Conservation (phyloP, 108 stramenopile genomes). For the Pseudonitzschia multistriata region DNA sequence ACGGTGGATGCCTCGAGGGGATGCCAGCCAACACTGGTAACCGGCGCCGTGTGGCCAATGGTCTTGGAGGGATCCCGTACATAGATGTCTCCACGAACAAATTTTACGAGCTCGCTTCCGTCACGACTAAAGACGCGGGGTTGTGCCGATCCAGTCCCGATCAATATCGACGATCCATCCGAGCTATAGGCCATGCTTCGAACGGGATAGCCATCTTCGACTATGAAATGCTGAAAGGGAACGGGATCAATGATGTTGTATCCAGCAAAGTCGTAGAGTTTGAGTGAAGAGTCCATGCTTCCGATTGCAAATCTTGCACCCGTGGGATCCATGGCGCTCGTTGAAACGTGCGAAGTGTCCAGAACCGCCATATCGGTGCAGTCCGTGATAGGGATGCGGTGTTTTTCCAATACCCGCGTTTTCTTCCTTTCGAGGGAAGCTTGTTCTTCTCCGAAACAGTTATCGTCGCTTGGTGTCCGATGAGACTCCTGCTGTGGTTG, state of each 20-base stretch:
- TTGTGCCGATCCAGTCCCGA: conserved; percentile 76
- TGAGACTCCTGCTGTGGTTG: conserved; percentile 13
- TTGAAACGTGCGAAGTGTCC: conserved; percentile 16
- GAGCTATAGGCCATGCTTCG: conserved; percentile 36
- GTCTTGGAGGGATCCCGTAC: conserved; percentile 82
- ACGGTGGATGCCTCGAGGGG: conserved; percentile 76
- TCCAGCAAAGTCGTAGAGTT: conserved; percentile 86
- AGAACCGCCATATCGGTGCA: conserved; percentile 12
- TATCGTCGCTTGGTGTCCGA: conserved; percentile 17
- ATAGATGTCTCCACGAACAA: conserved; percentile 86
- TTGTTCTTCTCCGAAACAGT: background rate
- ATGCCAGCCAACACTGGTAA: conserved; percentile 86
- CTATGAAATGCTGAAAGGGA: conserved; percentile 38
- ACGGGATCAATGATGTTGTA: conserved; percentile 47
- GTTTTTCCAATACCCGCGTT: conserved; percentile 22
- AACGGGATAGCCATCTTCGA: conserved; percentile 58
- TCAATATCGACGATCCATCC: conserved; percentile 75
- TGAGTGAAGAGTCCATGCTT: conserved; percentile 62
- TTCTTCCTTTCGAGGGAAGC: background rate
- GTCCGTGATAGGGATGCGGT: conserved; percentile 26
- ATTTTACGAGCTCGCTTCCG: conserved; percentile 65
- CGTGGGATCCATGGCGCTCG: conserved; percentile 64
- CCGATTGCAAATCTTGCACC: conserved; percentile 84
- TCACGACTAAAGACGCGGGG: conserved; percentile 81
- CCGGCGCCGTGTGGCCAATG: conserved; percentile 77